phyloP scores from a whole-genome alignment of 352 stramenopile genomes.

The Globisporangium nunn region DNA sequence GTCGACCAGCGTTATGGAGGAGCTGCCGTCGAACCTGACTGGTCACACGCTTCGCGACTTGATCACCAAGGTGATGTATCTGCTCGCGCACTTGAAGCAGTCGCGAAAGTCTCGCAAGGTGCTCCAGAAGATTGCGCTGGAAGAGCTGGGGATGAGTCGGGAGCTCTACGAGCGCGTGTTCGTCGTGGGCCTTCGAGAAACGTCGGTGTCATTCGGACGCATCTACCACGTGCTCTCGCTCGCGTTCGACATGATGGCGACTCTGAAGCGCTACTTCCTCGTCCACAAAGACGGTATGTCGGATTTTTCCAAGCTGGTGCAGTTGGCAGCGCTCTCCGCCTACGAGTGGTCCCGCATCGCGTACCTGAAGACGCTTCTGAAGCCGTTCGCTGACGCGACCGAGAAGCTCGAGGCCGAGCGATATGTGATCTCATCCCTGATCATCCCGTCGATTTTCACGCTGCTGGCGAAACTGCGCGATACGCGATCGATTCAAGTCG shows the following conservation, averaged over 20 bases:
- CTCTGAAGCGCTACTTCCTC: conserved; percentile 55
- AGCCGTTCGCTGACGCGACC: conserved; percentile 57
- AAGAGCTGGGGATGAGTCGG: conserved; percentile 34
- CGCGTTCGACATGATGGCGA: conserved; percentile 43
- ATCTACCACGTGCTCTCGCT: conserved; percentile 47
- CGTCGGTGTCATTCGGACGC: conserved; percentile 32
- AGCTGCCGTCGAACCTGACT: conserved; percentile 50
- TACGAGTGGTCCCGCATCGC: conserved; percentile 66
- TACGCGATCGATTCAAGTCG: conserved; percentile 2
- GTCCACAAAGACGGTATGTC: conserved; percentile 46
- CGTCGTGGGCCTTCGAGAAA: conserved; percentile 25
- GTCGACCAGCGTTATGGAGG: conserved; percentile 40
- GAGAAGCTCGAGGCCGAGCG: conserved; percentile 50
- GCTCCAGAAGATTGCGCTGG: conserved; percentile 36
- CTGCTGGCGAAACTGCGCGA: conserved; percentile 57
- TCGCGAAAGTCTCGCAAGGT: conserved; percentile 33
- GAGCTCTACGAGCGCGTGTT: conserved; percentile 40
- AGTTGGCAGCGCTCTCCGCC: conserved; percentile 49
- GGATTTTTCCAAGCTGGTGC: conserved; percentile 65
- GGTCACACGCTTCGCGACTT: conserved; percentile 63
- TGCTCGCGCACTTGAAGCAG: conserved; percentile 65
- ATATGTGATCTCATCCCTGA: conserved; percentile 54
- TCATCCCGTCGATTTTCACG: conserved; percentile 65
- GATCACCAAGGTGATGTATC: conserved; percentile 54
- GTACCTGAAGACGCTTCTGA: conserved; percentile 53